Conservation (phyloP, 768 basidiomycete species). For the Pleurotus giganteus region DNA sequence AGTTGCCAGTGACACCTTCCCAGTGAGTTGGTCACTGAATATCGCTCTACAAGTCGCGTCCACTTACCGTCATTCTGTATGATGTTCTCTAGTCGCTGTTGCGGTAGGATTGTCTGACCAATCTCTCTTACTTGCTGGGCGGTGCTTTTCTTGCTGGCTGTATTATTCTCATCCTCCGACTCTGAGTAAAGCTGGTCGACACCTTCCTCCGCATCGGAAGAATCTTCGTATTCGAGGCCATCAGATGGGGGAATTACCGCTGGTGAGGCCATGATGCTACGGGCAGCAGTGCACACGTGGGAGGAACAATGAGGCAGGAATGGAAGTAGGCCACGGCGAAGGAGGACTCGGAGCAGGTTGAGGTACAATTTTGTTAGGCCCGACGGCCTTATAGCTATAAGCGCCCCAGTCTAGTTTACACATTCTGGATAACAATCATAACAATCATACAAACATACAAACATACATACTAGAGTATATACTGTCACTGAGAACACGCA, state of each 20-base stretch:
- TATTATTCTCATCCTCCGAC: constrained; percentile 35
- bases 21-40: constrained; percentile 10
- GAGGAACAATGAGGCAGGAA: neutral
- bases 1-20: constrained; percentile 54
- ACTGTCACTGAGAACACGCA: neutral
- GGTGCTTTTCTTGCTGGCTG: constrained; percentile 4
- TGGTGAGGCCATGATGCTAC: constrained; percentile 2
- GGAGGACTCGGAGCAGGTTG: no score
- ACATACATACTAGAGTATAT: neutral
- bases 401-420: neutral
- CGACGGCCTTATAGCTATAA: no score
- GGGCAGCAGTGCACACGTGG: no score
- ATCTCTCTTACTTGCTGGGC: constrained; percentile 23
- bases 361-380: no score
- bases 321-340: no score
- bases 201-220: constrained; percentile 59
- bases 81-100: constrained; percentile 69
- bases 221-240: constrained; percentile 27
- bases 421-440: neutral
- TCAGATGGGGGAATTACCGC: constrained; percentile 3
- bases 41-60: neutral
- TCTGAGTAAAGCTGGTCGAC: constrained; percentile 67
- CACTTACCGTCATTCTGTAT: constrained; percentile 72
- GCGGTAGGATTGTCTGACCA: constrained; percentile 58
- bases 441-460: neutral